Evolutionary conservation across 75 land plant genomes (phyloP).

Genomic region (Adiantum capillusveneris): DNA sequence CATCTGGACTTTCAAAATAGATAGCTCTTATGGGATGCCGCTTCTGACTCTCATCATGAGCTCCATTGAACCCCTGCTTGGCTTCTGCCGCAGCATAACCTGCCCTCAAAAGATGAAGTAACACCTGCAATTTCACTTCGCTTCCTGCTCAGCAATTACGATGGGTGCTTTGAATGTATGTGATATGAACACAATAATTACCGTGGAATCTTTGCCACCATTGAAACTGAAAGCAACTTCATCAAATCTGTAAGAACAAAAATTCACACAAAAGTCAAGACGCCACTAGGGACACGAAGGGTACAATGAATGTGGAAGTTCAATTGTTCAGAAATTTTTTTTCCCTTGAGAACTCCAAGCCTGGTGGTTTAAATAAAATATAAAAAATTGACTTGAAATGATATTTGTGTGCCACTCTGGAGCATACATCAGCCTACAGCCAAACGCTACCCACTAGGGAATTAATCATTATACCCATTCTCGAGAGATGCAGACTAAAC

Average conservation of each 20-base stretch:
- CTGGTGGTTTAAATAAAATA: too few species aligned
- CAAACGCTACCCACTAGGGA: too few species aligned
- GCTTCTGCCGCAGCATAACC: slow-evolving; percentile 58
- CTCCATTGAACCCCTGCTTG: slow-evolving; percentile 11
- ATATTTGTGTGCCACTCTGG: too few species aligned
- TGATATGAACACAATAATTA: slow-evolving; percentile 16
- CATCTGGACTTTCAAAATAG: slow-evolving; percentile 81
- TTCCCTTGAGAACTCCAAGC: too few species aligned
- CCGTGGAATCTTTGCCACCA: slow-evolving; percentile 97
- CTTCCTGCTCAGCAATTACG: not conserved
- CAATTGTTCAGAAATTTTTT: too few species aligned
- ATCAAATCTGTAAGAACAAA: slow-evolving; percentile 44
- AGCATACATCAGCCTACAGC: too few species aligned
- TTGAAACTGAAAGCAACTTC: slow-evolving; percentile 95
- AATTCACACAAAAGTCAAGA: too few species aligned
- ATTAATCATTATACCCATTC: too few species aligned
- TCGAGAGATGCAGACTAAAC: too few species aligned
- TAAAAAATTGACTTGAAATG: too few species aligned
- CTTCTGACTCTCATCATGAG: slow-evolving; percentile 3
- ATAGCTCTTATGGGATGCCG: slow-evolving; percentile 67
- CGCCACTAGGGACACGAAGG: too few species aligned
- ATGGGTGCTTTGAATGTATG: not conserved
- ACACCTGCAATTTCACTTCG: slow-evolving; percentile 36
- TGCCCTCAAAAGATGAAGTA: slow-evolving; percentile 87
- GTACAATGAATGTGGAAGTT: too few species aligned